Evolutionary conservation across 352 stramenopile species (phyloP).

Genomic region (Phytophthora fragariaefolia): DNA sequence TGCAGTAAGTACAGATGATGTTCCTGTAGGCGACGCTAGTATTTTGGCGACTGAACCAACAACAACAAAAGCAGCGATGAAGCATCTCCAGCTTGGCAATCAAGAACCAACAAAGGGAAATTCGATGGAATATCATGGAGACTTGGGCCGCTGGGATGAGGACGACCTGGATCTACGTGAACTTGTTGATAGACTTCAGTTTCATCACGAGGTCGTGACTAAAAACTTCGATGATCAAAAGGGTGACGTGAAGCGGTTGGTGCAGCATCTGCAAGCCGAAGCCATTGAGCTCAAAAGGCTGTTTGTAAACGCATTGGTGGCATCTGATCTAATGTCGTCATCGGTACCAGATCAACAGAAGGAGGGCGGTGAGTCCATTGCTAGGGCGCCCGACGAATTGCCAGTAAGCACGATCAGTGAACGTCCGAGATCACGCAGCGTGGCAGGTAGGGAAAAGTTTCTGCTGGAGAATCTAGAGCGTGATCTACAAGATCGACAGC

Average conservation of each 20-base stretch:
- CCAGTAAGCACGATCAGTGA: slow-evolving; percentile 31
- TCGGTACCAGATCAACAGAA: background rate
- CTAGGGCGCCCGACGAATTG: slow-evolving; percentile 2
- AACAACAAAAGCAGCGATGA: slow-evolving; percentile 8
- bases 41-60: slow-evolving; percentile 22
- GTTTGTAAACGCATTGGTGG: slow-evolving; percentile 63
- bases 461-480: slow-evolving; percentile 55
- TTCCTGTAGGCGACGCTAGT: slow-evolving; percentile 5
- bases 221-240: slow-evolving; percentile 83
- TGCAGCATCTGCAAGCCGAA: slow-evolving; percentile 76
- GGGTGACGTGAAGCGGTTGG: slow-evolving; percentile 59
- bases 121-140: slow-evolving; percentile 49
- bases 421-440: slow-evolving; percentile 28
- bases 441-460: slow-evolving; percentile 42
- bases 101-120: slow-evolving; percentile 21
- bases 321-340: slow-evolving; percentile 27
- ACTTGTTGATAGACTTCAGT: slow-evolving; percentile 76
- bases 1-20: slow-evolving; percentile 47
- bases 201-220: slow-evolving; percentile 77
- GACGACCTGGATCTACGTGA: slow-evolving; percentile 80
- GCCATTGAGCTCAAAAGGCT: slow-evolving; percentile 71
- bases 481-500: slow-evolving; percentile 41
- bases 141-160: slow-evolving; percentile 73
- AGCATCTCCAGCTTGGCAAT: slow-evolving; percentile 27
- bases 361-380: background rate